Conservation (phyloP, 352 stramenopile species). For the Peronospora tabacina region DNA sequence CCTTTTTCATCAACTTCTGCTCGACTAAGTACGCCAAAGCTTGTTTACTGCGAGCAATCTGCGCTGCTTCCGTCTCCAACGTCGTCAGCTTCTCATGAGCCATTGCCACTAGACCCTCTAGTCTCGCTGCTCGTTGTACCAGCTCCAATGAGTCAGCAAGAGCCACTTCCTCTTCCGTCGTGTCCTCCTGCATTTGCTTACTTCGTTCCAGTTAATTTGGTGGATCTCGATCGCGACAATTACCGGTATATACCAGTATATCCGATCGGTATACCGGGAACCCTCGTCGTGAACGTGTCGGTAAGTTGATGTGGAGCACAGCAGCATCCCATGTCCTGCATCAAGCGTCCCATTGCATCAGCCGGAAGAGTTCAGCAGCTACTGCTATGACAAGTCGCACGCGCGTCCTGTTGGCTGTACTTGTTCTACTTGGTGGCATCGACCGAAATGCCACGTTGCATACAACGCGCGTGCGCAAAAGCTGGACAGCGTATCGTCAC, state of each 20-base stretch:
- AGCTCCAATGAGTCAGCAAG: constrained; percentile 15
- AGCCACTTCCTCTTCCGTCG: constrained; percentile 4
- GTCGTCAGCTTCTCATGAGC: constrained; percentile 24
- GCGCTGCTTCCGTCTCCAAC: constrained; percentile 31
- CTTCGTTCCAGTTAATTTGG: too few species aligned
- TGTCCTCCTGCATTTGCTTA: constrained; percentile 8
- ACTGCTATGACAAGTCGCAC: not conserved
- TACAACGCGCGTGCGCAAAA: constrained; percentile 24
- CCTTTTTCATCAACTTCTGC: constrained; percentile 15
- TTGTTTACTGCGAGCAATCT: constrained; percentile 35
- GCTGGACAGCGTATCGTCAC: constrained; percentile 24
- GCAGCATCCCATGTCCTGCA: too few species aligned
- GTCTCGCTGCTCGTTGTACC: constrained; percentile 8
- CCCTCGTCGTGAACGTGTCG: too few species aligned
- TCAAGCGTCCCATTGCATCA: not conserved
- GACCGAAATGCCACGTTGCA: not conserved
- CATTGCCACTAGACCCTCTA: constrained; percentile 17
- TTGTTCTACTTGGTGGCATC: constrained; percentile 9
- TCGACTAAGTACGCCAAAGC: constrained; percentile 26
- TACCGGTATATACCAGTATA: too few species aligned
- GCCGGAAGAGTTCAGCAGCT: not conserved
- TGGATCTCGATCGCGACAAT: too few species aligned
- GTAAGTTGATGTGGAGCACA: not conserved
- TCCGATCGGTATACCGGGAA: too few species aligned
- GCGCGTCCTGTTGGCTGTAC: constrained; percentile 12